A percentile compares a stretch with the other conserved stretches of the same genome.
phyloP scores from a whole-genome alignment of 169 alveolate genomes.

The Plasmodium malariae region DNA sequence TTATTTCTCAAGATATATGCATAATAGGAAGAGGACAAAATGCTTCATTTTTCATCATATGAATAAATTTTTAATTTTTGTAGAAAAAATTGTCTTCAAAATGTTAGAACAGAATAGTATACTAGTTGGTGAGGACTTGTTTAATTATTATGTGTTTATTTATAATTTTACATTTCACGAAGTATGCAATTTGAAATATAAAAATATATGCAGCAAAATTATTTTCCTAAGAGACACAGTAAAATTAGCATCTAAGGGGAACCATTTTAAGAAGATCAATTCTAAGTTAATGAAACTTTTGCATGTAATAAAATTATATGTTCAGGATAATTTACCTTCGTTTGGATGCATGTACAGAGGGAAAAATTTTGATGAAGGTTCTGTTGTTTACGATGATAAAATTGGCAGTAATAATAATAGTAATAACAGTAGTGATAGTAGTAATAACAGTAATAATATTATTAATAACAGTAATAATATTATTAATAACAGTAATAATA shows the following conservation, averaged over 20 bases:
- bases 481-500: too few relatives aligned
- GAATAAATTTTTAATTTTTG: slow-evolving; percentile 22
- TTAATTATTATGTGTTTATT: slow-evolving; percentile 38
- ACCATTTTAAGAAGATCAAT: background rate
- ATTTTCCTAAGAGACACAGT: slow-evolving; percentile 6
- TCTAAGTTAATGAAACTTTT: slow-evolving; percentile 11
- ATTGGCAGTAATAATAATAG: too few relatives aligned
- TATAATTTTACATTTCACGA: slow-evolving; percentile 30
- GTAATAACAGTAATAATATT: too few relatives aligned
- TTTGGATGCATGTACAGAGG: too few relatives aligned
- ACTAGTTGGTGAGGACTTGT: background rate
- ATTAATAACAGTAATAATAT: too few relatives aligned
- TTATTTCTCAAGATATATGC: too few relatives aligned
- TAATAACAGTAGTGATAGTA: too few relatives aligned
- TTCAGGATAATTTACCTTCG: slow-evolving; percentile 8
- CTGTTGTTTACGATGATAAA: too few relatives aligned
- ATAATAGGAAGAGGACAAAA: background rate
- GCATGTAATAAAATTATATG: slow-evolving; percentile 3
- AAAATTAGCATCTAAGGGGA: slow-evolving; percentile 7
- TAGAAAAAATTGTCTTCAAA: slow-evolving; percentile 25
- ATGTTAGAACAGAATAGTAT: background rate
- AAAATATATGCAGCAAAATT: background rate
- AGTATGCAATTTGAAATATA: background rate
- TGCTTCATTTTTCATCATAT: background rate
- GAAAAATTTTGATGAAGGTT: too few relatives aligned